Evolutionary conservation across 805 yeast species (phyloP), one percentile per base, ranked within the genome.

Genomic region (Candida ponderosae): DNA sequence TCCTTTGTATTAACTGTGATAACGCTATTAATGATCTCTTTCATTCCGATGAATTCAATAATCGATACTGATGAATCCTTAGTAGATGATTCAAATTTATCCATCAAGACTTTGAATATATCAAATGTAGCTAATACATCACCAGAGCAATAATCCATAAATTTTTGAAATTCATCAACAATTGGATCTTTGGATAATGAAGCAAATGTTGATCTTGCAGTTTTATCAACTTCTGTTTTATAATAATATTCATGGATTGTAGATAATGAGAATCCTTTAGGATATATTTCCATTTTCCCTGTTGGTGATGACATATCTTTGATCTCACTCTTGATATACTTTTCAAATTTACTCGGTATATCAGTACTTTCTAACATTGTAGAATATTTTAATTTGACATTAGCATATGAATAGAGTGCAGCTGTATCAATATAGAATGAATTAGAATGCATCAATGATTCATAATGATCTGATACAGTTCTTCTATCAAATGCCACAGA

Each of bases 391-490:
- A 87, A 88, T 16, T 51, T 88, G 96, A 46, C 84, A 77, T 4
- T 95, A 83, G 56, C 95, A 83, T 70, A 88, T 79, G 86, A 74
- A 58, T 90, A 97, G 18, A 89, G 62, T 2, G 96, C 81, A 84
- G 88, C 81, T 1, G 93, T 87, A 56, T 89, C 97, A 40, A 90
- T 45, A 52, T 66, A 89, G 55, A 84, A 85, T 4, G 83, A 81
- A 42, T 79, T 74, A 2, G 90, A 66, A 31, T 64, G 70, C 19
- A 64, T 56, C 21, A 85, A 46, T 70, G 67, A 6, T 9, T 5
- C 4, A 61, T 89, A 89, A 54, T 89, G 97, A 35, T 89, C 96
- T 21, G 64, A 47, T 3, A 88, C 76, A 18, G 90, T 66, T 3
- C 94, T 87, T 33, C 96, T 68, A 57, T 89, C 97, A 50, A 75